Evolutionary conservation across 305 asterid genomes (phyloP), one percentile per base, ranked within the genome.

Genomic region (Fraxinus ornus): DNA sequence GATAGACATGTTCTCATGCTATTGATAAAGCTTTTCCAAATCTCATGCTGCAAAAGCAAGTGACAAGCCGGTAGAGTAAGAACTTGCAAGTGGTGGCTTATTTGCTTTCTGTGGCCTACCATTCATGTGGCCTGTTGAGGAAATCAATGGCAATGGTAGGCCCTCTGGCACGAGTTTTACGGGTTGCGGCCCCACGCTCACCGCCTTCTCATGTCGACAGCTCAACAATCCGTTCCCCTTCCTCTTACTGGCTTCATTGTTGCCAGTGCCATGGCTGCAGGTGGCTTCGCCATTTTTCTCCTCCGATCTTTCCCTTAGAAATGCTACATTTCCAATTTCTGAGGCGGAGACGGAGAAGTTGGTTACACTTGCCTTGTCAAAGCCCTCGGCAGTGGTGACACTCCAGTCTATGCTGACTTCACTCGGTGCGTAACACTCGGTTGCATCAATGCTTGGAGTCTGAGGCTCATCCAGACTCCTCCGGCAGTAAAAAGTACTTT

Each of bases 141-240:
- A 84, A 0, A 64, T 64, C 39, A 84, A 78, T 30, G 86, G 79
- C 52, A 78, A 49, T 3, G 88, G 76, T 35, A 85, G 81, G 13
- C 85, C 92, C 73, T 82, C 87, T 80, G 87, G 81, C 44, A 30
- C 81, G 73, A 81, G 89, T 80, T 88, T 93, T 78, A 91, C 83
- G 80, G 95, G 96, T 82, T 88, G 89, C 2, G 95, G 98, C 9
- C 97, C 97, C 83, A 94, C 97, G 47, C 87, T 91, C 86, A 94
- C 95, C 57, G 97, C 94, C 86, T 91, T 93, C 81, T 92, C 98
- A 80, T 94, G 94, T 79, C 98, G 91, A 78, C 98, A 94, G 79
- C 97, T 89, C 91, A 94, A 86, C 90, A 90, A 73, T 82, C 90
- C 89, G 13, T 85, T 80, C 30, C 91, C 91, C 49, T 84, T 89